Evolutionary conservation across 768 basidiomycete species (phyloP).

Genomic region (Trametes punicea): DNA sequence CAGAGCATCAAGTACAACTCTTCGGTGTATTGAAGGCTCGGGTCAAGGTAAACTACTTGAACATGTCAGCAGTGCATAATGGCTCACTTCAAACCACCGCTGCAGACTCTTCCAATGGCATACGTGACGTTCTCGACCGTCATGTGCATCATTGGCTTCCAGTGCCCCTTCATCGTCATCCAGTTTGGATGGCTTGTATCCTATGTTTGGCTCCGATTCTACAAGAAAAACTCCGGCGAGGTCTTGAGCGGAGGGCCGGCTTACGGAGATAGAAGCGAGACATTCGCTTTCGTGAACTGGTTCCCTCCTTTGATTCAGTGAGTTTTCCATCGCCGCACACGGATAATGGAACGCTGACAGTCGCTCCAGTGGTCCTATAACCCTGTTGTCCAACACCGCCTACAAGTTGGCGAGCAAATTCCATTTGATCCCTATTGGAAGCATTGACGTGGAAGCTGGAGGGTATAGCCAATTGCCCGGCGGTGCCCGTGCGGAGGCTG

Average conservation of each 20-base stretch:
- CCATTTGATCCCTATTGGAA: slow-evolving; percentile 67
- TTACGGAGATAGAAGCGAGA: slow-evolving; percentile 94
- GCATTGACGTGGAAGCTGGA: slow-evolving; percentile 67
- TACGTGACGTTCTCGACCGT: slow-evolving; percentile 90
- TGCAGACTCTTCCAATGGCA: slow-evolving; percentile 89
- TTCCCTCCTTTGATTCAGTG: slow-evolving; percentile 96
- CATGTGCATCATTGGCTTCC: slow-evolving; percentile 77
- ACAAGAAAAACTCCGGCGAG: slow-evolving; percentile 81
- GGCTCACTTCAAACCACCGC: neutral
- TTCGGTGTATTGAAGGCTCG: slow-evolving; percentile 80
- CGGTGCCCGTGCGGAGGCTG: slow-evolving; percentile 92
- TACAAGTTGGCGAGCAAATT: slow-evolving; percentile 65
- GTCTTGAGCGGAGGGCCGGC: slow-evolving; percentile 57
- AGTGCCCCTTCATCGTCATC: slow-evolving; percentile 88
- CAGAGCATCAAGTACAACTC: slow-evolving; percentile 95
- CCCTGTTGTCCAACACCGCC: slow-evolving; percentile 61
- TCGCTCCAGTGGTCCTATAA: slow-evolving; percentile 64
- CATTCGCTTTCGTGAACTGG: slow-evolving; percentile 92
- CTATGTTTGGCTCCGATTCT: slow-evolving; percentile 95
- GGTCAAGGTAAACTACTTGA: slow-evolving; percentile 66
- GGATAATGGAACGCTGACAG: neutral
- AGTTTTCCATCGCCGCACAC: slow-evolving; percentile 31
- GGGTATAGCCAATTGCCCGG: slow-evolving; percentile 76
- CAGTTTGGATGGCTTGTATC: slow-evolving; percentile 99
- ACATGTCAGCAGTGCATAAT: neutral